Conservation (phyloP, 306 rosid genomes). For the Lathyrus tuberosus region DNA sequence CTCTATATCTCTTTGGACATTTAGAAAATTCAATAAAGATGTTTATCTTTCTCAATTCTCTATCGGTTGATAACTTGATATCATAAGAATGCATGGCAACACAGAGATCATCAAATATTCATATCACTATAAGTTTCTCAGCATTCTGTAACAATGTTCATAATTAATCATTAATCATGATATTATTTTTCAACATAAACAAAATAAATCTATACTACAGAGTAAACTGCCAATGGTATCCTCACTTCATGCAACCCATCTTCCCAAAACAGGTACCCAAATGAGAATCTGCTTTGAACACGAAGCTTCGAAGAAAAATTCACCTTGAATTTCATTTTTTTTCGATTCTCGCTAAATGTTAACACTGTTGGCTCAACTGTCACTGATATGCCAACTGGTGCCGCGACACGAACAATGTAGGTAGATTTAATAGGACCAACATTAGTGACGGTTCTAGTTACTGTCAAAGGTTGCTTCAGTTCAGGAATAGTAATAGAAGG, state of each 20-base stretch:
- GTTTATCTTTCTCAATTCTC: too few relatives aligned
- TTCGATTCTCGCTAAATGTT: constrained; percentile 40
- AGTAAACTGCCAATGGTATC: constrained; percentile 50
- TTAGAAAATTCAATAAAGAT: too few relatives aligned
- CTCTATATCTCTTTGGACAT: too few relatives aligned
- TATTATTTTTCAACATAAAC: constrained; percentile 39
- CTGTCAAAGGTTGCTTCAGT: constrained; percentile 43
- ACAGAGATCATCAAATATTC: background rate
- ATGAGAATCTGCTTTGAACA: constrained; percentile 56
- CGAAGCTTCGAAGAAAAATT: constrained; percentile 41
- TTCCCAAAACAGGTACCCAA: constrained; percentile 65
- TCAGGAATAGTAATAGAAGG: constrained; percentile 65
- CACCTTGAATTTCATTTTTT: constrained; percentile 54
- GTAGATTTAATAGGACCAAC: constrained; percentile 54
- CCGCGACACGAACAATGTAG: constrained; percentile 49
- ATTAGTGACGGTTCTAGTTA: constrained; percentile 62
- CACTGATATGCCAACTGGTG: constrained; percentile 50
- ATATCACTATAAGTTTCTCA: background rate
- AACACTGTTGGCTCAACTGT: constrained; percentile 50
- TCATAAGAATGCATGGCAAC: background rate
- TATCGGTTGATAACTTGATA: too few relatives aligned
- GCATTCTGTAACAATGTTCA: background rate
- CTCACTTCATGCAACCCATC: constrained; percentile 59
- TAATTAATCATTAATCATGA: background rate
- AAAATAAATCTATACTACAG: constrained; percentile 43